A percentile compares a stretch with the other conserved stretches of the same genome.
Evolutionary conservation across 2,329 filamentous ascomycete species (phyloP).

Genomic region (Periconia sp.): DNA sequence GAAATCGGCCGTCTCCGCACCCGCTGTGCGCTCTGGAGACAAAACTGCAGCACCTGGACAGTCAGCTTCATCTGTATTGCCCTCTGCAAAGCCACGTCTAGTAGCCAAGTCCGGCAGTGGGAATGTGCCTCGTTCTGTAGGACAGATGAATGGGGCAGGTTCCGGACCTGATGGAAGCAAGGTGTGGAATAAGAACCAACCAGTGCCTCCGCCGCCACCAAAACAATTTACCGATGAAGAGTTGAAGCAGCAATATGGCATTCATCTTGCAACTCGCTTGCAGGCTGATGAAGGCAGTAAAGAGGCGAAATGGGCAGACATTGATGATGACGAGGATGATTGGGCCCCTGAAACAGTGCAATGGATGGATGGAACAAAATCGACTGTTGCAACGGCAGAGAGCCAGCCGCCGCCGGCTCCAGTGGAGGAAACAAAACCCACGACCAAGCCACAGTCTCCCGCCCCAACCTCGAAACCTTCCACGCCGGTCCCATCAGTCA

Average conservation of each 20-base stretch:
- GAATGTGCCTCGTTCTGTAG: constrained; percentile 54
- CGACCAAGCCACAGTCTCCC: constrained; percentile 22
- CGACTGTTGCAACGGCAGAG: constrained; percentile 65
- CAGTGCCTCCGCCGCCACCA: constrained; percentile 70
- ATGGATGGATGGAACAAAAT: constrained; percentile 87
- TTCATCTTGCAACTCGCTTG: constrained; percentile 78
- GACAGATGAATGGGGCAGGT: constrained; percentile 61
- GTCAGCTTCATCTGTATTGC: constrained; percentile 52
- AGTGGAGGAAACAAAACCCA: constrained; percentile 4
- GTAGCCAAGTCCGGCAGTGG: constrained; percentile 72
- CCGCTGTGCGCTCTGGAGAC: constrained; percentile 55
- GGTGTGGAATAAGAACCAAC: constrained; percentile 89
- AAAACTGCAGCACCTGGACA: constrained; percentile 51
- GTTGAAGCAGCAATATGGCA: constrained; percentile 79
- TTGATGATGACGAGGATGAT: constrained; percentile 85
- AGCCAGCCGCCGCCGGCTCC: constrained; percentile 29
- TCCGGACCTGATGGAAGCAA: constrained; percentile 69
- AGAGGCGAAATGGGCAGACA: constrained; percentile 85
- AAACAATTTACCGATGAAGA: constrained; percentile 87
- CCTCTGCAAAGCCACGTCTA: constrained; percentile 67
- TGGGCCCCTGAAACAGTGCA: constrained; percentile 84
- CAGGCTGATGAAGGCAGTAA: constrained; percentile 72
- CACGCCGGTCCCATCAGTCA: constrained; percentile 19
- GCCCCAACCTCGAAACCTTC: constrained; percentile 44
- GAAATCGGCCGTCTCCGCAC: constrained; percentile 62